A percentile compares a stretch with the other conserved stretches of the same genome.
Evolutionary conservation across 2,329 filamentous ascomycete species (phyloP).

Genomic region (Fusarium nodosum): DNA sequence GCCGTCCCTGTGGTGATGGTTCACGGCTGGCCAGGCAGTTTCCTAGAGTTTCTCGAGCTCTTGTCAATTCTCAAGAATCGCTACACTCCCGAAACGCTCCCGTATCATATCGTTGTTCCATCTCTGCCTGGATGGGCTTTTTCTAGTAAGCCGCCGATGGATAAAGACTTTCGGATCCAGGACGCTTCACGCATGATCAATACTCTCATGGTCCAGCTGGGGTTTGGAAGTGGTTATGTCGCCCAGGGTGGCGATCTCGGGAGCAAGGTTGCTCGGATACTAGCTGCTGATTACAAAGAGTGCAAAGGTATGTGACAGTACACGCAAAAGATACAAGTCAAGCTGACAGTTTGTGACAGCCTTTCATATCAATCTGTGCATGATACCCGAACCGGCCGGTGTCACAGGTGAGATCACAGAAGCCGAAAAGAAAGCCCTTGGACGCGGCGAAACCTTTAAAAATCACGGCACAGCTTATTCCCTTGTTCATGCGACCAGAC

Average conservation of each 20-base stretch:
- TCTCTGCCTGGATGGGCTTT: conserved; percentile 7
- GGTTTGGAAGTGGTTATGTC: conserved; percentile 14
- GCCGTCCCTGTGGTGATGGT: conserved; percentile 4
- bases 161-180: background rate
- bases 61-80: conserved; percentile 11
- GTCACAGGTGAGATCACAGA: background rate
- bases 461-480: conserved; percentile 6
- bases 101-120: conserved; percentile 7
- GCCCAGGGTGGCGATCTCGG: conserved; percentile 15
- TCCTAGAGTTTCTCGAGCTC: conserved; percentile 7
- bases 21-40: conserved; percentile 21
- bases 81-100: conserved; percentile 11
- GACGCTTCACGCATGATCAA: conserved; percentile 5
- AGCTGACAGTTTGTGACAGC: background rate
- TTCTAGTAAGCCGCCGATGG: conserved; percentile 1
- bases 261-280: background rate
- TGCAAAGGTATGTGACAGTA: background rate
- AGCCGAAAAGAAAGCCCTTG: conserved; percentile 2
- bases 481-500: background rate
- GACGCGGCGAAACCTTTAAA: background rate
- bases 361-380: conserved; percentile 10
- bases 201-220: conserved; percentile 10
- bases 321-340: rapidly evolving
- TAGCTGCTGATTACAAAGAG: background rate
- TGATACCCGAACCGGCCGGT: background rate